Percentiles rank a stretch among this genome's conserved stretches.
These are phyloP conservation scores for Aspergillus sclerotiicarbonarius DNA, from an alignment of 495 filamentous ascomycete species.

Conservation along the genomic window DNA sequence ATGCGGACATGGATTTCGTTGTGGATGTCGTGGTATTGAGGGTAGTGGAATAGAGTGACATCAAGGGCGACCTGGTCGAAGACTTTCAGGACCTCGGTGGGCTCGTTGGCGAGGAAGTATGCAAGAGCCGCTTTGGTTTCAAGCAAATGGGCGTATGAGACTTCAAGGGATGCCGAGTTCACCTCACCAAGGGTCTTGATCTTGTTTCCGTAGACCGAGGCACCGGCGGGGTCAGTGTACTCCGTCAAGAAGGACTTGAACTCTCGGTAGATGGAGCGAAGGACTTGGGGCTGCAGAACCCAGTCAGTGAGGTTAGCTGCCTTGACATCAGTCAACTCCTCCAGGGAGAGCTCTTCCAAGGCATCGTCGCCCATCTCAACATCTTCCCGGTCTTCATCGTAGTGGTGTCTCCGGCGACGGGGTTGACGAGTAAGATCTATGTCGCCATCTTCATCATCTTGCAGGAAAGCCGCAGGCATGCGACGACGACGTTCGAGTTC, in stretches of 20 bases:
- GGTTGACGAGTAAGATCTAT: constrained; percentile 80
- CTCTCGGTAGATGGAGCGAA: constrained; percentile 89
- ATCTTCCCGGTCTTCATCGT: constrained; percentile 91
- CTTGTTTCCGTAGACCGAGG: constrained; percentile 90
- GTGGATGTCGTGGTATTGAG: constrained; percentile 96
- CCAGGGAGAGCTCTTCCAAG: constrained; percentile 91
- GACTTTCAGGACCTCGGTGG: constrained; percentile 87
- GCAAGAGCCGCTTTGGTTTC: constrained; percentile 92
- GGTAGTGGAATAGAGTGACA: constrained; percentile 90
- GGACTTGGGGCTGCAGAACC: constrained; percentile 86
- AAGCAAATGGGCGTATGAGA: constrained; percentile 90
- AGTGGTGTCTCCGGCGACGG: constrained; percentile 75
- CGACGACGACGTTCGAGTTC: constrained; percentile 71
- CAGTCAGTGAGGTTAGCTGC: constrained; percentile 90
- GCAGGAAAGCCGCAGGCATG: constrained; percentile 81
- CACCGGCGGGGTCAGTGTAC: constrained; percentile 82
- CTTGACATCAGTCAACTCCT: constrained; percentile 91
- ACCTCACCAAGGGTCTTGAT: constrained; percentile 92
- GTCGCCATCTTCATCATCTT: constrained; percentile 83
- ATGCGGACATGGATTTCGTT: constrained; percentile 98
- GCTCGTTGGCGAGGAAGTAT: constrained; percentile 95
- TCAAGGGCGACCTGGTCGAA: constrained; percentile 98
- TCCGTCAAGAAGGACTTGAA: constrained; percentile 98
- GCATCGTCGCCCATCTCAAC: constrained; percentile 85
- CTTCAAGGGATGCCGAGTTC: constrained; percentile 93